A percentile compares a stretch with the other conserved stretches of the same genome.
phyloP scores from a whole-genome alignment of 306 rosid species.

The Glycyrrhiza uralensis region DNA sequence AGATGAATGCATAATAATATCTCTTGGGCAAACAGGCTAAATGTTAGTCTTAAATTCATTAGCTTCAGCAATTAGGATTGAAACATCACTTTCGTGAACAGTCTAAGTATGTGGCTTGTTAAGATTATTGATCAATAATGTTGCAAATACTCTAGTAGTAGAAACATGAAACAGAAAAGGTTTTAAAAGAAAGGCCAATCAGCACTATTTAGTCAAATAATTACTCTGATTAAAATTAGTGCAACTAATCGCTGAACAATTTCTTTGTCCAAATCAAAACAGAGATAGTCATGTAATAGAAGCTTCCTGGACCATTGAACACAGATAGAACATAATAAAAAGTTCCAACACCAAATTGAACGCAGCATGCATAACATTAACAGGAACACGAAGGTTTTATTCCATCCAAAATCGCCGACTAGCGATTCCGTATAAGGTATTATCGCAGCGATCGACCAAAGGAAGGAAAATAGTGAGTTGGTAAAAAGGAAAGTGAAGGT shows the following conservation, averaged over 20 bases:
- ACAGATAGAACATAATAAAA: not conserved
- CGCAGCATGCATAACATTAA: not conserved
- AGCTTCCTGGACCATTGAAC: not conserved
- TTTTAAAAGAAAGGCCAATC: not conserved
- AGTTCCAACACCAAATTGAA: not conserved
- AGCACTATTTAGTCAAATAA: not conserved
- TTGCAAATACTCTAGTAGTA: not conserved
- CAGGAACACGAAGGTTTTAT: not conserved
- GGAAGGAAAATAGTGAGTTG: not conserved
- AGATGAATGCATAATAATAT: not conserved
- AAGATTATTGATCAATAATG: not conserved
- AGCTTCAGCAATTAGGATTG: constrained; percentile 4
- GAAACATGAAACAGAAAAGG: not conserved
- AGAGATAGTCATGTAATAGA: not conserved
- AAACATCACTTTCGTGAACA: not conserved
- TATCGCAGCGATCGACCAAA: constrained; percentile 3
- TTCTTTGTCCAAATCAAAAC: not conserved
- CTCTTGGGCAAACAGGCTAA: not conserved
- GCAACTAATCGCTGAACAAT: not conserved
- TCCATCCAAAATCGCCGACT: not conserved
- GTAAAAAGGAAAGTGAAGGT: constrained; percentile 14
- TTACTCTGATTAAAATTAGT: not conserved
- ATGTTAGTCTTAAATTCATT: not conserved
- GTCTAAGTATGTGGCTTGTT: not conserved
- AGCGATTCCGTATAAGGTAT: not conserved